Base-by-base conservation (phyloP, 257 asterid genomes). In the Leonotis leonurus region DNA sequence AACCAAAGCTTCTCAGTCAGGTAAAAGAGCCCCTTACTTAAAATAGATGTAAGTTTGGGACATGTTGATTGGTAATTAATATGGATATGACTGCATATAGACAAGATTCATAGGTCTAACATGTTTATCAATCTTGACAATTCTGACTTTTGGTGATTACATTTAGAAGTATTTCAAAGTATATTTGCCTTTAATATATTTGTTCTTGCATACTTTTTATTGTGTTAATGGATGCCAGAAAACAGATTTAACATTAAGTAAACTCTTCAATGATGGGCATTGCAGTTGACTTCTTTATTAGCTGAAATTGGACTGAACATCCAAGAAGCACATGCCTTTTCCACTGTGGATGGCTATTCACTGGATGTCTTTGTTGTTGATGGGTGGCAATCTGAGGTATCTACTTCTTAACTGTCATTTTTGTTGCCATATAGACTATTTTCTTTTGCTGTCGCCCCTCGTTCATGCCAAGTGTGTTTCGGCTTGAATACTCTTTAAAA, bases 241-340 rank as follows among this genome's bases (percentile, higher is more conserved):
- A 48, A 36, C 44, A 41, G 39, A 32, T 46, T 27, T 57, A 2
- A 13, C 33, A 18, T 17, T 56, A 3, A 68, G 59, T 72, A 71
- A 77, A 68, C 58, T 71, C 72, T 73, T 60, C 67, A 25, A 43
- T 44, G 13, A 37, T 54, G 65, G 57, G 64, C 61, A 71, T 75
- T 71, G 83, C 96, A 93, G 99, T 83, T 93, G 83, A 93, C 97
- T 56, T 81, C 93, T n/a, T 70, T 93, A 67, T 82, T 93, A 71
- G 82, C 94, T 65, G 99, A 89, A 79, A 72, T 89, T 76, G 99
- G 99, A 65, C 77, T 93, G 72, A 93, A 93, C 71, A 93, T 93
- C 84, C 94, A 80, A 74, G 99, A 93, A 80, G 99, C 99, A 62
- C 99, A 89, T 69, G 99, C 86, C 56, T 93, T 93, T 83, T 93